Conservation (phyloP, 2,329 filamentous ascomycete genomes). For the Pezicula rhizophila region DNA sequence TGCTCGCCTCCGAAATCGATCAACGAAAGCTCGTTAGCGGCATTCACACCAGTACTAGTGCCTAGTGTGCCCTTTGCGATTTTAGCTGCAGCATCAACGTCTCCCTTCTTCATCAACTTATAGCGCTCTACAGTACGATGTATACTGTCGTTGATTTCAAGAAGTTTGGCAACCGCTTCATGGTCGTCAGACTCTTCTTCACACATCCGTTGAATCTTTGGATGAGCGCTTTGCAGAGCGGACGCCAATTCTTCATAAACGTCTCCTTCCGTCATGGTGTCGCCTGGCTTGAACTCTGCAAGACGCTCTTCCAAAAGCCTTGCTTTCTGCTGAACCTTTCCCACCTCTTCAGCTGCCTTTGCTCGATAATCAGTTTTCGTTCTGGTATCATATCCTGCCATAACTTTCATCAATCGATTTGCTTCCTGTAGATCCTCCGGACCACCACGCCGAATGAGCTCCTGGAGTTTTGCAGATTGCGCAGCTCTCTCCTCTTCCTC, state of each 20-base stretch:
- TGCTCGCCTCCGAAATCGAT: slow-evolving; percentile 78
- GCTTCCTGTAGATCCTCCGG: slow-evolving; percentile 95
- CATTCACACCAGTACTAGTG: slow-evolving; percentile 58
- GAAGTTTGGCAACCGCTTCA: slow-evolving; percentile 87
- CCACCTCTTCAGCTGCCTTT: slow-evolving; percentile 92
- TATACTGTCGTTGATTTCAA: slow-evolving; percentile 99
- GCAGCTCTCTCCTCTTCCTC: slow-evolving; percentile 92
- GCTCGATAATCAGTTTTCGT: slow-evolving; percentile 97
- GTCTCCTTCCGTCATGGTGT: slow-evolving; percentile 64
- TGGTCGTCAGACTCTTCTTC: slow-evolving; percentile 97
- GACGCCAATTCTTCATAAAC: slow-evolving; percentile 80
- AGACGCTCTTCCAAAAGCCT: slow-evolving; percentile 87
- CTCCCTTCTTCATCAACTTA: slow-evolving; percentile 92
- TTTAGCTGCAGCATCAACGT: slow-evolving; percentile 74
- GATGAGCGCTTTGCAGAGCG: slow-evolving; percentile 85
- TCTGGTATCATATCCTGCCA: slow-evolving; percentile 94
- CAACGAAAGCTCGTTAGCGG: slow-evolving; percentile 75
- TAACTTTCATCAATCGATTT: slow-evolving; percentile 96
- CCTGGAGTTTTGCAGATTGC: slow-evolving; percentile 96
- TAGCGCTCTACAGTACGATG: slow-evolving; percentile 93
- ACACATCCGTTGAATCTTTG: slow-evolving; percentile 99
- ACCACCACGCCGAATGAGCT: slow-evolving; percentile 85
- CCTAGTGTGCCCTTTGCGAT: slow-evolving; percentile 77
- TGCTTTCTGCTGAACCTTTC: slow-evolving; percentile 93
- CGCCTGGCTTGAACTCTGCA: slow-evolving; percentile 74